A percentile compares a stretch with the other conserved stretches of the same genome.
phyloP scores from a whole-genome alignment of 768 basidiomycete species.

The Lactarius akahatsu region DNA sequence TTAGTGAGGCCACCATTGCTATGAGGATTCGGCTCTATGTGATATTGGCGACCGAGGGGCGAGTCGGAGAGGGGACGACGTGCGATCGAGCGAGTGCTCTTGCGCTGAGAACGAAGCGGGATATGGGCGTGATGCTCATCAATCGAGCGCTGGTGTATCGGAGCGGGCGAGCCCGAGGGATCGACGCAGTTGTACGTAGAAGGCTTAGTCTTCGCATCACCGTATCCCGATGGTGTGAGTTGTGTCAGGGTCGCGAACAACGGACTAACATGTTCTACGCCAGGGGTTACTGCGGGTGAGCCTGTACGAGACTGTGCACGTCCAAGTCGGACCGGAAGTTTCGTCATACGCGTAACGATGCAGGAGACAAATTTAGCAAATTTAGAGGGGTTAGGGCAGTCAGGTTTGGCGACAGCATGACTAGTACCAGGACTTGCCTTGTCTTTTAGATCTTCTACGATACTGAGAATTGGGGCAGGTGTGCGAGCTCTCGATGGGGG shows the following conservation, averaged over 20 bases:
- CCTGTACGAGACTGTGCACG: slow-evolving; percentile 40
- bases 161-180: slow-evolving; percentile 23
- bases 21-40: slow-evolving; percentile 62
- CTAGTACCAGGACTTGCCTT: slow-evolving; percentile 45
- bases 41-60: slow-evolving; percentile 38
- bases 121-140: slow-evolving; percentile 35
- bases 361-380: not conserved
- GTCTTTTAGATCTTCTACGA: slow-evolving; percentile 75
- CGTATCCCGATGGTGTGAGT: slow-evolving; percentile 27
- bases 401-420: not conserved
- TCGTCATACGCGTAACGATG: not conserved
- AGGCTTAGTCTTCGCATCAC: slow-evolving; percentile 21
- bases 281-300: slow-evolving; percentile 42
- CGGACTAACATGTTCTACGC: slow-evolving; percentile 52
- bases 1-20: slow-evolving; percentile 86
- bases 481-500: slow-evolving; percentile 30
- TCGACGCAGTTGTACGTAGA: slow-evolving; percentile 29
- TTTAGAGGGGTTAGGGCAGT: not conserved
- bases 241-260: slow-evolving; percentile 46
- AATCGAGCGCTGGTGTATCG: slow-evolving; percentile 31
- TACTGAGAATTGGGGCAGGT: slow-evolving; percentile 56
- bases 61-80: slow-evolving; percentile 44
- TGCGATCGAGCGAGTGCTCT: slow-evolving; percentile 52
- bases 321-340: slow-evolving; percentile 12
- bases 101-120: slow-evolving; percentile 47